Base-by-base conservation (phyloP, 1,284 basidiomycete genomes). In the Ustilago hordei region DNA sequence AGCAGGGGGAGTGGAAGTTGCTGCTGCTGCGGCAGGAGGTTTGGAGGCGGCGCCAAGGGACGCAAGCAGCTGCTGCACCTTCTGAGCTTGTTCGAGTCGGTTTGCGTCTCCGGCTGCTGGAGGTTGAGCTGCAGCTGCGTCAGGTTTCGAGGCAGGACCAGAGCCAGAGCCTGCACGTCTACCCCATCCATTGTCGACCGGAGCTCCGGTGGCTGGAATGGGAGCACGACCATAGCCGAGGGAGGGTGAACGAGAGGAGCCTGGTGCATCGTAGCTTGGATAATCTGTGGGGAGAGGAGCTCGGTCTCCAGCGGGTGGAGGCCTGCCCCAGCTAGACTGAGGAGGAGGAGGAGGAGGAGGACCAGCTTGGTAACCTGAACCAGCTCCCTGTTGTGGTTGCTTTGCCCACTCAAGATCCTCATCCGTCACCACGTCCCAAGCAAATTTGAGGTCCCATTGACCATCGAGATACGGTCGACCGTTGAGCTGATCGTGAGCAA, bases 391-490 rank as follows among this genome's bases (percentile, higher is more conserved):
- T 38, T 60, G 39, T 8, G 69, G 63, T 23, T 23, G 13, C 28
- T 75, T 71, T 56, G 73, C 79, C 57, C 76, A 75, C 12, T 79
- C 77, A 5, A 70, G 53, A 52, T 80, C 78, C 19, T 80, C 82
- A 23, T 79, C 78, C 47, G 78, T 81, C 35, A 77, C 73, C 7
- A 81, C 70, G 75, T 98, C 95, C 92, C 94, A 97, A n/a, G 93
- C 92, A 80, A 93, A 94, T 2, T 91, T 89, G 57, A 98, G 91
- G 55, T 95, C 92, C 90, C 98, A 92, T 0, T 92, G 90, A 17
- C 95, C 95, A 79, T 94, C 94, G 83, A 93, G 91, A 66, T 95
- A 89, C 1, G 90, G 88, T 85, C 92, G 90, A 63, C 92, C 91
- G 55, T 92, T 89, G 81, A 98, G 88, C 36, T 91, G 89, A 79